These are phyloP conservation scores for Coemansia sp. DNA, from an alignment of 192 early-diverging fungal species.

Conservation along the genomic window DNA sequence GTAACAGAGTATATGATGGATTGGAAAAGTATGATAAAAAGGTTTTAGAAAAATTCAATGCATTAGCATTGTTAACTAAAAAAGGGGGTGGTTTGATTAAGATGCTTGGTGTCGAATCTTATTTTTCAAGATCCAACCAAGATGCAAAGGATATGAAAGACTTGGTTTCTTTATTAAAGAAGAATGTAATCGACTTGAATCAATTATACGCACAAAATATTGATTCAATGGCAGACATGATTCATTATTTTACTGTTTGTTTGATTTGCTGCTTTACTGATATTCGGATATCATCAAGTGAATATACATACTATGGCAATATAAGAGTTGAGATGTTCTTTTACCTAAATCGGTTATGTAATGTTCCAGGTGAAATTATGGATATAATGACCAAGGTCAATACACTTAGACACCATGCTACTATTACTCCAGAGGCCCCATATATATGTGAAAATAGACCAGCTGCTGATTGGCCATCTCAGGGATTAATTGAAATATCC, in stretches of 20 bases:
- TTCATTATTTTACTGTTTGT: not conserved
- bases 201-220: not conserved
- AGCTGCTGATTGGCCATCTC: conserved; percentile 50
- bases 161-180: too few species aligned
- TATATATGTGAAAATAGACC: conserved; percentile 22
- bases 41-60: not conserved
- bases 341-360: not conserved
- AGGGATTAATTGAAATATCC: conserved; percentile 42
- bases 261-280: not conserved
- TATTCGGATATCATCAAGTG: not conserved
- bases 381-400: conserved; percentile 13
- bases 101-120: not conserved
- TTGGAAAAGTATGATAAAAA: not conserved
- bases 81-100: not conserved
- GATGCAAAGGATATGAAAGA: too few species aligned
- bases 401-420: conserved; percentile 58
- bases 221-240: not conserved
- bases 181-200: too few species aligned
- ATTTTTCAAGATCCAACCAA: not conserved
- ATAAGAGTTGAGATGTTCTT: not conserved
- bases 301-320: not conserved
- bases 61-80: not conserved
- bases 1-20: not conserved
- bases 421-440: conserved; percentile 47
- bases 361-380: not conserved